Evolutionary conservation across 1,284 basidiomycete genomes (phyloP).

Genomic region (Ceratobasidium sp.): DNA sequence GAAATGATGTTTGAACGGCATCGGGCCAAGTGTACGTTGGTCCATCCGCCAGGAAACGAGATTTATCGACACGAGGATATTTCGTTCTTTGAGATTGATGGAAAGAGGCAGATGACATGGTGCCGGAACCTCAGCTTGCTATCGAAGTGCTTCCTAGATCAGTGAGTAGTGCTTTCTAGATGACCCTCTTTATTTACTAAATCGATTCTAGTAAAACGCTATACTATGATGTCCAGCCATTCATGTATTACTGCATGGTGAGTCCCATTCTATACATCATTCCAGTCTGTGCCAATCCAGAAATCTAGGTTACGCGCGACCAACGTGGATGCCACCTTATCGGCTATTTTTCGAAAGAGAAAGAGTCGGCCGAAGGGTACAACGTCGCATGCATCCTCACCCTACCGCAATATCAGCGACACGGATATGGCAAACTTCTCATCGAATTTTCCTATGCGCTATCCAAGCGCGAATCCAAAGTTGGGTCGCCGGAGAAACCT

Average conservation of each 20-base stretch:
- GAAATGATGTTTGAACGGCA: conserved; percentile 89
- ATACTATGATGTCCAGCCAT: conserved; percentile 99
- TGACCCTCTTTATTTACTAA: conserved; percentile 44
- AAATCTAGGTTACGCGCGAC: conserved; percentile 78
- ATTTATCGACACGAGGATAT: conserved; percentile 98
- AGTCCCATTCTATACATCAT: conserved; percentile 44
- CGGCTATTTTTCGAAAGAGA: conserved; percentile 99
- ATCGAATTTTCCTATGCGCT: conserved; percentile 99
- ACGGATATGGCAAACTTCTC: conserved; percentile 92
- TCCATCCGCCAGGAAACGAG: conserved; percentile 99
- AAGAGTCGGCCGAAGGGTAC: conserved; percentile 97
- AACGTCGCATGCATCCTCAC: conserved; percentile 99
- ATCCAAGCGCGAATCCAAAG: conserved; percentile 93
- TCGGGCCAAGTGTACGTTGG: conserved; percentile 86
- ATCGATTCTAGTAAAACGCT: conserved; percentile 80
- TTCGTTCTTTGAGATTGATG: conserved; percentile 98
- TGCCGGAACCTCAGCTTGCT: conserved; percentile 96
- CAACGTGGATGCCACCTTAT: conserved; percentile 92
- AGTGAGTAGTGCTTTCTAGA: conserved; percentile 60
- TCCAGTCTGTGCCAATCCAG: conserved; percentile 36
- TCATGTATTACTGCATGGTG: conserved; percentile 99
- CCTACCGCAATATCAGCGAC: conserved; percentile 95
- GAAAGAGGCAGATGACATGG: conserved; percentile 93
- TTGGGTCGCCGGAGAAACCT: conserved; percentile 98
- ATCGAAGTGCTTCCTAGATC: conserved; percentile 98